Evolutionary conservation across 1,284 basidiomycete genomes (phyloP).

Genomic region (Ustilago sp.): DNA sequence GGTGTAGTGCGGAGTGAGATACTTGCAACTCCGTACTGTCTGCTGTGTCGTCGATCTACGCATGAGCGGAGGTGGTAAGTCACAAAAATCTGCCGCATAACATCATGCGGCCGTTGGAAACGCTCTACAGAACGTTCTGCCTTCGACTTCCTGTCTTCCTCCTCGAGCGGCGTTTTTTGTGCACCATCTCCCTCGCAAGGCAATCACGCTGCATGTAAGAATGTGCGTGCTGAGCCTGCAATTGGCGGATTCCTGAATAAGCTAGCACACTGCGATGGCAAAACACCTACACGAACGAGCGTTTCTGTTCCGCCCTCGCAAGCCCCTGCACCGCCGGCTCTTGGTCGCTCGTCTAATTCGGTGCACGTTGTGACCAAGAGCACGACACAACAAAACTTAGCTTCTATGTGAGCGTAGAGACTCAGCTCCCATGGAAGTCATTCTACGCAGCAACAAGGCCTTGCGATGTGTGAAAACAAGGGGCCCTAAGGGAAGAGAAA

Average conservation of each 20-base stretch:
- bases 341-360: background rate
- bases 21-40: background rate
- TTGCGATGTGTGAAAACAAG: constrained; percentile 2
- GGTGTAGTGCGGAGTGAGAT: background rate
- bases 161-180: background rate
- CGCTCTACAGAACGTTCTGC: constrained; percentile 26
- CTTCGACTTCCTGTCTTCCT: background rate
- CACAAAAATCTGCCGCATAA: background rate
- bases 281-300: constrained; percentile 1
- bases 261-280: background rate
- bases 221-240: constrained; percentile 3
- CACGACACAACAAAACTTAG: background rate
- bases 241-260: background rate
- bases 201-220: constrained; percentile 1
- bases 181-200: background rate
- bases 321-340: background rate
- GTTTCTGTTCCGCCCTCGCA: background rate
- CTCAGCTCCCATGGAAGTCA: background rate
- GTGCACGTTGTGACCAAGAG: background rate
- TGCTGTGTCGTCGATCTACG: constrained; percentile 10
- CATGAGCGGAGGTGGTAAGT: background rate
- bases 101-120: background rate
- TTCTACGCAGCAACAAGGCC: background rate
- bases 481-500: background rate
- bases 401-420: background rate